Conservation (phyloP, 352 stramenopile species). For the Pythium phragmitis region DNA sequence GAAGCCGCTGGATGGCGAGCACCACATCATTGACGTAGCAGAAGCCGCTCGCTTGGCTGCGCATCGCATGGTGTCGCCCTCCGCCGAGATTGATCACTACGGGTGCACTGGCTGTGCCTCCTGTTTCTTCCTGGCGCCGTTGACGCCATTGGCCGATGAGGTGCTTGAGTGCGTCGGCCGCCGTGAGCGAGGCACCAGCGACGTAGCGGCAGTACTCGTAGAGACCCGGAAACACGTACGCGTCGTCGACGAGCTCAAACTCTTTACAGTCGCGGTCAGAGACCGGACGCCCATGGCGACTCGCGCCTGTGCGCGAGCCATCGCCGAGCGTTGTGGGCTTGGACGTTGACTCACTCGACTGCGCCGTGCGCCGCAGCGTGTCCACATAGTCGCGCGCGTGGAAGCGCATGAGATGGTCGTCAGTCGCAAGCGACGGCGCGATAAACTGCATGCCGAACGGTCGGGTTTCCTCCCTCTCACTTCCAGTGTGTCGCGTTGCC, state of each 20-base stretch:
- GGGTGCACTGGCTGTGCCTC: conserved; percentile 9
- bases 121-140: background rate
- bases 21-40: conserved; percentile 81
- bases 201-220: conserved; percentile 64
- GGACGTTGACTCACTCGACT: background rate
- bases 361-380: conserved; percentile 19
- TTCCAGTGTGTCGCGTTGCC: background rate
- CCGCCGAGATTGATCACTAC: conserved; percentile 54
- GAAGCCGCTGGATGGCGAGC: conserved; percentile 38
- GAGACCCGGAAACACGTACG: conserved; percentile 45
- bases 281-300: conserved; percentile 4
- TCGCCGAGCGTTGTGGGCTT: background rate
- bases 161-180: conserved; percentile 46
- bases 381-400: conserved; percentile 44
- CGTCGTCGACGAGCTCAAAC: conserved; percentile 68
- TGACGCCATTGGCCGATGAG: conserved; percentile 24
- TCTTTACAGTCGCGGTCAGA: conserved; percentile 23
- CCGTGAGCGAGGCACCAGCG: conserved; percentile 55
- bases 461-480: background rate
- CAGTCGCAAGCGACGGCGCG: conserved; percentile 33
- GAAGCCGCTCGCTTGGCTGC: conserved; percentile 55
- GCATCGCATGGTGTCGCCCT: conserved; percentile 65
- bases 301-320: background rate
- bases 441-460: conserved; percentile 36
- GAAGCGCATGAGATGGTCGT: conserved; percentile 33